Evolutionary conservation across 768 basidiomycete species (phyloP), one percentile per base, ranked within the genome.

Genomic region (Tulasnella sp.): DNA sequence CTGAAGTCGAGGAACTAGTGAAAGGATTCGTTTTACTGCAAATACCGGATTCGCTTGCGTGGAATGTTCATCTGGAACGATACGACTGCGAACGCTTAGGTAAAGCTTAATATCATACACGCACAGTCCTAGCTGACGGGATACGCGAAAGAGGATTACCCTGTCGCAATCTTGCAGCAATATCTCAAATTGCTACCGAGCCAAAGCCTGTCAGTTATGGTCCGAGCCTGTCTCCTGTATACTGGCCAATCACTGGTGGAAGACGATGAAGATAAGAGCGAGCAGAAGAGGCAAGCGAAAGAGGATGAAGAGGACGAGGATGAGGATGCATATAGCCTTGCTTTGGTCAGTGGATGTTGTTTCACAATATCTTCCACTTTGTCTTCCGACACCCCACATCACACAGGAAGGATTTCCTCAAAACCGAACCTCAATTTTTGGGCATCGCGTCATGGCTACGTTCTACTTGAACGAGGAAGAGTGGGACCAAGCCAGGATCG

Each of bases 31-130:
- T 97, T 2, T 80, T 96, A 6, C 82, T 99, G 22, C 82, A 84
- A 17, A 85, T 95, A 9, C 86, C 88, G 0, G 90, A 97, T 76
- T 89, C 92, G 77, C 78, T 89, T 32, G 94, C 91, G 0, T 99
- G 97, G 96, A 83, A 81, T 34, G 79, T 90, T 3, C 87, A 84
- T 74, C 82, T 98, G 59, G 93, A 98, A 77, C 85, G 87, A 74
- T 86, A 82, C 70, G 89, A 98, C 77, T 84, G 81, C 42, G 87
- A 86, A 34, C 83, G 83, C 5, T 82, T 92, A 8, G 85, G 94
- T 93, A 77, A 77, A 86, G 79, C 29, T 19, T 9, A 35, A 64
- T 16, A 26, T 62, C 41, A 37, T 35, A 29, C 69, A 47, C 26
- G 12, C 37, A 52, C 5, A 19, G 39, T 12, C n/a, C n/a, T n/a